Base-by-base conservation (phyloP, 192 early-diverging fungal genomes). In the Backusella sp. region DNA sequence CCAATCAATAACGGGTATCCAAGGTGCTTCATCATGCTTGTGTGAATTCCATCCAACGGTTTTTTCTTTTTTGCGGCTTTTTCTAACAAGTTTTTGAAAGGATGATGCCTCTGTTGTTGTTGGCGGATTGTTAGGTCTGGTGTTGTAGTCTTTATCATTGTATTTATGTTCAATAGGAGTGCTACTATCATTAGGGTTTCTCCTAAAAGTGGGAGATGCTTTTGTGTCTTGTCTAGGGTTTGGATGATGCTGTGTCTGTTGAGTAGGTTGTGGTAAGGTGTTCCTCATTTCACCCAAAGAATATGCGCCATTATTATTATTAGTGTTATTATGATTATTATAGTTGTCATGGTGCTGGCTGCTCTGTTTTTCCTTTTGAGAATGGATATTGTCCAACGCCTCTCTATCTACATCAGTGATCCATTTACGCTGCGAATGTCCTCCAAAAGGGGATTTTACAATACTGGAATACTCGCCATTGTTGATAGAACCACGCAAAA, bases 1-100 rank as follows among this genome's bases (percentile, higher is more conserved):
- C 77, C 77, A 78, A 39, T 78, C 77, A 32, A 28, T 73, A 19
- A 65, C 72, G 11, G 77, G 77, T 21, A 68, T 52, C 77, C 77
- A 78, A 62, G 77, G 71, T 44, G 66, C 72, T 26, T 78, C 72
- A 28, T 73, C 72, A 35, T 68, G 65, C 42, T 69, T 73, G 53
- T 78, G 77, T 11, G 77, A 73, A 67, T 78, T 78, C 77, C 77
- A 78, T 14, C 77, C 77, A 19, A 78, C 36, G 7, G 37, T 67
- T 35, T 73, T 69, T 62, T 73, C 30, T 8, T 65, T 66, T 21
- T 70, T 49, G 41, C 66, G 36, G 0, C 35, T 69, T 26, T 59
- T 34, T 17, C 21, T 34, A 14, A 74, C 37, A 34, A 70, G 35
- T 35, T 68, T 68, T 26, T 78, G 67, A 11, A 44, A 52, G 1